phyloP scores from a whole-genome alignment of 2,329 filamentous ascomycete species.

The Sporothrix euskadiensis region DNA sequence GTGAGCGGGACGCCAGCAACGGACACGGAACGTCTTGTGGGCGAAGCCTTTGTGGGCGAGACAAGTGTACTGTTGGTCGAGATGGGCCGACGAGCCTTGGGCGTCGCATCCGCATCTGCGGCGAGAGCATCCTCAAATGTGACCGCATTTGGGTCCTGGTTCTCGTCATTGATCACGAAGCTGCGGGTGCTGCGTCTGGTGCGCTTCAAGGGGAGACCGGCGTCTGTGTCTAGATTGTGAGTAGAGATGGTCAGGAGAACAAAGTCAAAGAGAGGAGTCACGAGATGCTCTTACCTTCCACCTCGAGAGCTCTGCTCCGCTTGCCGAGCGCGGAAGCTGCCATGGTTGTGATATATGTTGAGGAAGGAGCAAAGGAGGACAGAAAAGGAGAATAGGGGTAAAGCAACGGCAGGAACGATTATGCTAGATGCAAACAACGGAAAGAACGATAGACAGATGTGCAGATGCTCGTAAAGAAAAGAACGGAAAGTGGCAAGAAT shows the following conservation, averaged over 20 bases:
- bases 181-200: conserved; percentile 48
- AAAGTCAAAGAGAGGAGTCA: background rate
- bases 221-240: conserved; percentile 32
- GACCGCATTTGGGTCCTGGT: conserved; percentile 57
- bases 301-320: conserved; percentile 23
- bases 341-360: conserved; percentile 17
- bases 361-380: background rate
- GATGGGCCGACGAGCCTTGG: conserved; percentile 25
- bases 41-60: conserved; percentile 24
- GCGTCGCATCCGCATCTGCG: conserved; percentile 30
- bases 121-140: conserved; percentile 42
- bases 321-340: conserved; percentile 29
- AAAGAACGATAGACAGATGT: conserved; percentile 12
- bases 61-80: background rate
- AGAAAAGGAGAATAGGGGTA: conserved; percentile 13
- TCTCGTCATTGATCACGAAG: conserved; percentile 63
- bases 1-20: conserved; percentile 54
- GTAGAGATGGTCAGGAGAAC: conserved; percentile 3
- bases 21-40: background rate
- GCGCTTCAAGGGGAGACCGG: conserved; percentile 47
- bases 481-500: background rate
- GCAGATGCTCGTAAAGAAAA: background rate
- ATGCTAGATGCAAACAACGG: background rate
- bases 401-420: background rate
- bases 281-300: conserved; percentile 23